Evolutionary conservation across 345 rosid genomes (phyloP), one percentile per base, ranked within the genome.

Genomic region (Brassica nigra): DNA sequence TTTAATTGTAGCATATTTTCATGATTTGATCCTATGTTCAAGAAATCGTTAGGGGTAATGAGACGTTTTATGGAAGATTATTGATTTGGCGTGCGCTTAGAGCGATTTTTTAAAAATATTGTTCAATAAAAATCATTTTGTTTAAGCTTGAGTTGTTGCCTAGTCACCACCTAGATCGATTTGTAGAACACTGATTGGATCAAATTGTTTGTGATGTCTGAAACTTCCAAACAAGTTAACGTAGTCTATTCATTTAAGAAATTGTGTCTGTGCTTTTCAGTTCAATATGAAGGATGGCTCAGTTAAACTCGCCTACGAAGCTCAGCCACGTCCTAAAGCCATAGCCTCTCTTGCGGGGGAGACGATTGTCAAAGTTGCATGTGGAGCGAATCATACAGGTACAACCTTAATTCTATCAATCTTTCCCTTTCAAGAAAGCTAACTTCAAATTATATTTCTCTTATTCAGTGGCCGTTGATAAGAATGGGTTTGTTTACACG

Each of bases 361-460:
- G 82, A 93, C 90, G 74, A 88, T 95, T 63, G 90, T 93, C 78
- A 95, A 95, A 86, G 96, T 95, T 81, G 97, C 97, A 42, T 93
- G 98, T 72, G 99, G 99, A 76, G 70, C 93, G 59, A 95, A 95
- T 85, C 99, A 95, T 87, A 90, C 99, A 85, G 98, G 99, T 95
- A 73, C 14, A 79, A 4, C 68, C 59, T 42, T 8, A 54, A 59
- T 11, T 61, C 58, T 67, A 20, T 72, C n/a, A 3, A 34, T 34
- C 75, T 23, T 67, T 49, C 10, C 30, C 62, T 47, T 52, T 14
- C 31, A 44, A 27, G 61, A 6, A 70, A 70, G 55, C 68, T 70
- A 64, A 57, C 28, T 39, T 65, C 73, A 64, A 36, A 28, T 9
- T 74, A 61, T 66, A 39, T 78, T 82, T 86, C 42, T 84, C 70